Base-by-base conservation (phyloP, 768 basidiomycete species). In the Dioszegia hungarica region DNA sequence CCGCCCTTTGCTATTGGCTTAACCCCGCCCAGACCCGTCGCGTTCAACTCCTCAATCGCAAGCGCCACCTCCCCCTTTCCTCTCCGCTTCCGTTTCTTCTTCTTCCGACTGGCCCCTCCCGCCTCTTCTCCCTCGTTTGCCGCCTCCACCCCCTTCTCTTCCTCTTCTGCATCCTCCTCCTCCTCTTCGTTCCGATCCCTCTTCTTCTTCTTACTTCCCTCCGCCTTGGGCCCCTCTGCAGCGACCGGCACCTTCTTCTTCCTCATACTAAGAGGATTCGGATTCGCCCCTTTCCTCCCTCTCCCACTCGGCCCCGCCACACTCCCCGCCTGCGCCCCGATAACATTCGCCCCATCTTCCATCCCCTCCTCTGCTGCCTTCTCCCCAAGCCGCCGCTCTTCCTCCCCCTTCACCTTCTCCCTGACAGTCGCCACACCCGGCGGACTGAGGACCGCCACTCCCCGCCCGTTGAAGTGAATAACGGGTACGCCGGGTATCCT, bases 391-490 rank as follows among this genome's bases (percentile, higher is more conserved):
- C 63, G 34, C 56, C 82, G 78, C 60, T 85, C 82, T 72, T 90
- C 88, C 39, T 79, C 82, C 64, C 84, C 88, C 67, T 75, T 67
- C 49, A 81, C 80, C 75, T 97, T 97, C 40, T 80, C 80, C 50
- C 79, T 72, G 11, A 90, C 69, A 1, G 92, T 98, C 2, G 80
- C 80, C 54, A 88, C 84, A 61, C 87, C 89, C 0, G 90, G 89
- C 6, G 90, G 90, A 74, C 94, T 92, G 24, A 98, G 81, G 19
- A 99, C 84, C 83, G 95, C 85, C 11, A 98, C 94, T 0, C 89
- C 85, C 45, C 77, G 57, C 29, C 89, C 87, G 68, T 90, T 93
- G 59, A 95, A 81, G 74, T 95, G 93, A 36, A 98, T 79, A 59
- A 98, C 82, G 0, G 95, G 95, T 0, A 90, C 85, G 1, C 85